phyloP scores from a whole-genome alignment of 1,284 basidiomycete species.

The Pterulicium gracile region DNA sequence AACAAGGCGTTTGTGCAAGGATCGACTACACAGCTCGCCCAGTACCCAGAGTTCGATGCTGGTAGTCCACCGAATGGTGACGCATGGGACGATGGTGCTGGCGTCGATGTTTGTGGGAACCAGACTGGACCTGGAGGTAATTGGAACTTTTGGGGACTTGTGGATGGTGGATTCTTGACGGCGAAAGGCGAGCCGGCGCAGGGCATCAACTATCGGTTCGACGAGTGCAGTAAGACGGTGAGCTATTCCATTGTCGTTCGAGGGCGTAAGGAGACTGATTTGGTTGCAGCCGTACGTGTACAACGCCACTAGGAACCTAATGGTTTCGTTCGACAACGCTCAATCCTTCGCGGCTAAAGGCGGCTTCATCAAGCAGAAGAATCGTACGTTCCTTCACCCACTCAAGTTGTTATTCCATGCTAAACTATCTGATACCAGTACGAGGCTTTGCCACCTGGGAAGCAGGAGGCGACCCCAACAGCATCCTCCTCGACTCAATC shows the following conservation, averaged over 20 bases:
- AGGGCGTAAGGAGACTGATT: background rate
- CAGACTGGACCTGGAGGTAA: conserved; percentile 30
- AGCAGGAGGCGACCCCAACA: conserved; percentile 30
- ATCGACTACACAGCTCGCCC: conserved; percentile 20
- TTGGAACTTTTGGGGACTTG: conserved; percentile 51
- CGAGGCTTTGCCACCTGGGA: conserved; percentile 38
- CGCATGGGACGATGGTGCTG: conserved; percentile 31
- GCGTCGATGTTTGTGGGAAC: conserved; percentile 22
- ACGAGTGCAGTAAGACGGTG: conserved; percentile 61
- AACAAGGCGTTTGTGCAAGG: conserved; percentile 26
- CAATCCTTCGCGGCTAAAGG: conserved; percentile 29
- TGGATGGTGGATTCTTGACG: conserved; percentile 41
- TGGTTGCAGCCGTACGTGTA: conserved; percentile 51
- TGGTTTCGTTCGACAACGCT: conserved; percentile 53
- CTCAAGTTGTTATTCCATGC: no score
- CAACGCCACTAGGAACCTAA: conserved; percentile 32
- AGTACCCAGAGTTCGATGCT: conserved; percentile 41
- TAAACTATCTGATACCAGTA: conserved; percentile 6
- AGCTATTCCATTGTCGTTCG: conserved; percentile 17
- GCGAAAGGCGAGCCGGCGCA: conserved; percentile 35
- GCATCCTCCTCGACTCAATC: conserved; percentile 33
- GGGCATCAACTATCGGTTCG: conserved; percentile 42
- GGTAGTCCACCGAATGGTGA: conserved; percentile 38
- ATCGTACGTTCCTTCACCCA: conserved; percentile 10
- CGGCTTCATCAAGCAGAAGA: conserved; percentile 25